A percentile compares a stretch with the other conserved stretches of the same genome.
These are phyloP conservation scores for Chytriomyces sp. DNA, from an alignment of 192 early-diverging fungal genomes.

Conservation along the genomic window DNA sequence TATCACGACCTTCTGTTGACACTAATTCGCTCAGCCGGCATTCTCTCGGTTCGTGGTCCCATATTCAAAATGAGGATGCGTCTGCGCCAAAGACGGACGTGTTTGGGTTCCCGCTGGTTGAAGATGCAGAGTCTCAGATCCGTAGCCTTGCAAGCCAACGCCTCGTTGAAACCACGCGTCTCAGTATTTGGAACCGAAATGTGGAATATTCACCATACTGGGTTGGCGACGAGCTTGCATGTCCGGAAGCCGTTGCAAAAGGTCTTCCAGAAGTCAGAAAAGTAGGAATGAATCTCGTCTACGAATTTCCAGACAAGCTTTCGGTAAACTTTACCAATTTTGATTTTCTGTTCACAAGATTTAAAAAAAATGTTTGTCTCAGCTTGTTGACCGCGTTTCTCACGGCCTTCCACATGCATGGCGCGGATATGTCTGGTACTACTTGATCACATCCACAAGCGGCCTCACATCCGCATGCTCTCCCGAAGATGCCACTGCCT, in stretches of 20 bases:
- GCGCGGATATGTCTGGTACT: constrained; percentile 1
- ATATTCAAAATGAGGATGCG: neutral
- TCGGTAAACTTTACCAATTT: neutral
- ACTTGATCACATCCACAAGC: constrained; percentile 4
- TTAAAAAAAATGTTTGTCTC: neutral
- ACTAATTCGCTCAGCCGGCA: too few relatives aligned
- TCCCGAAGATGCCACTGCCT: neutral
- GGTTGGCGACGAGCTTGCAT: neutral
- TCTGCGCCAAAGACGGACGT: neutral
- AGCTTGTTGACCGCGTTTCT: constrained; percentile 3
- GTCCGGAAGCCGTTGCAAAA: neutral
- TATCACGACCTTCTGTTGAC: neutral
- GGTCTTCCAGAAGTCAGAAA: neutral
- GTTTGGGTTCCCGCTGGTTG: neutral
- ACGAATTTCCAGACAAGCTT: neutral
- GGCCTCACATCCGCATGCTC: neutral
- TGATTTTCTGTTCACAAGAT: neutral
- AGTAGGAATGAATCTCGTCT: neutral
- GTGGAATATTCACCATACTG: neutral
- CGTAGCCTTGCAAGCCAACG: neutral
- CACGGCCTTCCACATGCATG: constrained; percentile 13
- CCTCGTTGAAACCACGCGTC: neutral
- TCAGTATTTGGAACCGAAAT: neutral
- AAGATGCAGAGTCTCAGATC: neutral
- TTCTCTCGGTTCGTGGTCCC: neutral